Conservation (phyloP, 345 rosid species). For the Adansonia digitata region DNA sequence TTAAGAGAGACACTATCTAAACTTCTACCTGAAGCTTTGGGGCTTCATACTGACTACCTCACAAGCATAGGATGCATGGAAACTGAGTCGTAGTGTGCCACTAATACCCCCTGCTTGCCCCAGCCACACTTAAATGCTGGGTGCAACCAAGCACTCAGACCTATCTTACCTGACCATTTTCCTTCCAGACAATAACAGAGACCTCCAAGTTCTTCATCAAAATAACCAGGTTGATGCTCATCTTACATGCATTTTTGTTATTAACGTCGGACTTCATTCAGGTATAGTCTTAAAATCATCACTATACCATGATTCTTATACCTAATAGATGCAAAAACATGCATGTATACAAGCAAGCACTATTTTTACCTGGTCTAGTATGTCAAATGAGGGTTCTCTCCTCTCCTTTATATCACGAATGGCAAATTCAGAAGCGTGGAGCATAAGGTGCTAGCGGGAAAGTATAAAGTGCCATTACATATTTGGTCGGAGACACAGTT, state of each 20-base stretch:
- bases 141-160: conserved; percentile 43
- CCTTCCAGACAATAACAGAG: conserved; percentile 41
- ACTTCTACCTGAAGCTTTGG: conserved; percentile 43
- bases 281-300: conserved; percentile 19
- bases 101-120: conserved; percentile 52
- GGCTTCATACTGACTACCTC: conserved; percentile 31
- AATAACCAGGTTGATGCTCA: conserved; percentile 40
- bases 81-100: conserved; percentile 34
- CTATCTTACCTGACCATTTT: conserved; percentile 41
- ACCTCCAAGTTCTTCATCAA: conserved; percentile 42
- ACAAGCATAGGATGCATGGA: conserved; percentile 42
- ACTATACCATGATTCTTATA: too few species aligned
- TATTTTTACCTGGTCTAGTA: not conserved
- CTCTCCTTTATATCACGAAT: conserved; percentile 8
- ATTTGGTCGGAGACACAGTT: not conserved
- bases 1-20: conserved; percentile 26
- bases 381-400: not conserved
- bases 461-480: too few species aligned
- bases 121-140: conserved; percentile 40
- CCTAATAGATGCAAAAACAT: too few species aligned
- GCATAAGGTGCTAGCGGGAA: conserved; percentile 25
- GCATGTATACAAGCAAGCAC: not conserved
- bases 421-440: conserved; percentile 25
- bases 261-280: conserved; percentile 52
- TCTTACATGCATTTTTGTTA: conserved; percentile 29